Base-by-base conservation (phyloP, 768 basidiomycete species). In the Candolleomyces eurysporus region DNA sequence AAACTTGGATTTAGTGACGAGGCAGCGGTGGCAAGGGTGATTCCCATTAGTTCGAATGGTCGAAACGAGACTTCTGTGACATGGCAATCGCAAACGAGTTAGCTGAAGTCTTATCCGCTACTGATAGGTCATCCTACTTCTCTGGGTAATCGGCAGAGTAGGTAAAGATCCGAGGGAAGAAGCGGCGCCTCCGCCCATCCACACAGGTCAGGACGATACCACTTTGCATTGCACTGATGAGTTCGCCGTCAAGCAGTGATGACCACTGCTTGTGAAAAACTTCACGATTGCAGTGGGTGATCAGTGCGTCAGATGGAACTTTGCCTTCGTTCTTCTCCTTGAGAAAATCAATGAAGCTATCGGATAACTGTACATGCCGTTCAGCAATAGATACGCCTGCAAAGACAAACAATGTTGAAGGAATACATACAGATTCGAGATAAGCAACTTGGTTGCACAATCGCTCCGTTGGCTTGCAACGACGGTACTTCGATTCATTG, bases 1-100 rank as follows among this genome's bases (percentile, higher is more conserved):
- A 14, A 80, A 64, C 1, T 72, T 17, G 0, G 54, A 31, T 56
- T 72, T 74, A 9, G 58, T 42, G 1, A 74, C 64, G 32, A 73
- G 64, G 59, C 76, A 78, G 8, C 71, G 67, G n/a, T 74, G 76
- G 57, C 76, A 78, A 7, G 74, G 74, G 52, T 71, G 79, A 1
- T 61, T 17, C 0, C 76, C 79, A 16, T 72, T 70, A 51, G 74
- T 69, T 17, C 71, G 64, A 13, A 81, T 70, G 4, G 67, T 67
- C 21, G 72, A 68, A 19, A 75, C 55, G 5, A 73, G 61, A 54
- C 68, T 65, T 49, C 74, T 72, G 57, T 26, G 26, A 26, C 26
- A 26, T 4, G 26, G 26, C 26, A 26, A 26, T 26, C 4, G 26
- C 26, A 26, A 26, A 26, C 4, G 26, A 26, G 26, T 26, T 26